Conservation (phyloP, 225 moss, liverwort and hornwort genomes). For the Marchantia polymorpha region DNA sequence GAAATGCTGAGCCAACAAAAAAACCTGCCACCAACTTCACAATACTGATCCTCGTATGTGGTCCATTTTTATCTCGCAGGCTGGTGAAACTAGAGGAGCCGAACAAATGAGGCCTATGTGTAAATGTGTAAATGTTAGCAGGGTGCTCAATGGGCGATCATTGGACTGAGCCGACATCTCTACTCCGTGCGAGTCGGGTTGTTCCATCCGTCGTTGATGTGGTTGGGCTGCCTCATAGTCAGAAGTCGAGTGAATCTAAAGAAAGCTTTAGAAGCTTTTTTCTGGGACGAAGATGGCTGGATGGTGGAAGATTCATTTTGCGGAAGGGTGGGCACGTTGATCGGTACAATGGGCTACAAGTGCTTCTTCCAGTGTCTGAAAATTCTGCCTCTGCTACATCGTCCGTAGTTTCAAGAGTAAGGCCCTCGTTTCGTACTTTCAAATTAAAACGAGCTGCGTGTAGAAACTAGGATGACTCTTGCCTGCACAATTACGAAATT, state of each 20-base stretch:
- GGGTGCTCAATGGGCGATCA: conserved; percentile 19
- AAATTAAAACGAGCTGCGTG: not conserved
- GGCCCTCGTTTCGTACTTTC: not conserved
- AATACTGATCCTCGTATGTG: too few species aligned
- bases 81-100: not conserved
- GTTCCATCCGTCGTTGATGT: conserved; percentile 6
- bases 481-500: not conserved
- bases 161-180: conserved; percentile 9
- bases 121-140: not conserved
- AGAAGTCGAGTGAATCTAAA: not conserved
- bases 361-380: conserved; percentile 13
- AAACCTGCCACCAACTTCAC: too few species aligned
- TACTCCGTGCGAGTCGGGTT: not conserved
- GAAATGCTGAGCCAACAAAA: too few species aligned
- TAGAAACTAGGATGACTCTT: not conserved
- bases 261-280: not conserved
- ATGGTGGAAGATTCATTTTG: not conserved
- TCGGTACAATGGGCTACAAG: conserved; percentile 9
- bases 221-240: conserved; percentile 7
- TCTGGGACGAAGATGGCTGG: conserved; percentile 7
- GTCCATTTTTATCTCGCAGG: not conserved
- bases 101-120: conserved; percentile 12
- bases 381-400: conserved; percentile 7
- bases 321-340: not conserved
- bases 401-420: conserved; percentile 10